These are phyloP conservation scores for Sabuloglossum arenarium DNA, from an alignment of 495 filamentous ascomycete genomes.

Conservation along the genomic window DNA sequence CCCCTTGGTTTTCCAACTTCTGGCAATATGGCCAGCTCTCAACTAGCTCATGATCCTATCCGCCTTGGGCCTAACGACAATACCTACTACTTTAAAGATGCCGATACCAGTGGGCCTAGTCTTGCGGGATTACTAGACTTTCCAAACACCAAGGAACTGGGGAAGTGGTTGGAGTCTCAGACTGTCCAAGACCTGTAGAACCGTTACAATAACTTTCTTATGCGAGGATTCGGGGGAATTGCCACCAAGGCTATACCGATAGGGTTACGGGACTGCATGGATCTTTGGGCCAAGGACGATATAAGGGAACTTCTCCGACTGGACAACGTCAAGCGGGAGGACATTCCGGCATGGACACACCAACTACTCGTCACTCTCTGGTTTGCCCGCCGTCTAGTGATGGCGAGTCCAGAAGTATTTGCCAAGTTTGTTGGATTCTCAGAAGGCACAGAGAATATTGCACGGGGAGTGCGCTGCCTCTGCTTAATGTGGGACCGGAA, in stretches of 20 bases:
- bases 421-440: no score
- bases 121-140: not conserved
- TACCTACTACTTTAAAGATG: not conserved
- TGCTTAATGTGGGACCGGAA: no score
- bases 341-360: not conserved
- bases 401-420: no score
- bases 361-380: not conserved
- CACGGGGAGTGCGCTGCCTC: no score
- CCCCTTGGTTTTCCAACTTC: no score
- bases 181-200: not conserved
- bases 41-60: not conserved
- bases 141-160: not conserved
- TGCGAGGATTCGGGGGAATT: not conserved
- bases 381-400: no score
- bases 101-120: not conserved
- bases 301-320: not conserved
- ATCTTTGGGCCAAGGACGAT: not conserved
- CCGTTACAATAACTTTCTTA: not conserved
- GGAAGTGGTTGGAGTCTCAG: not conserved
- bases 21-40: not conserved
- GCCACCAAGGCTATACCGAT: not conserved
- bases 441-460: no score
- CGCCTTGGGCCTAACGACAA: not conserved
- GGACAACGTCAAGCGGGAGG: not conserved
- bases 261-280: not conserved